Conservation (phyloP, 1,284 basidiomycete species). For the Chalciporus sp. region DNA sequence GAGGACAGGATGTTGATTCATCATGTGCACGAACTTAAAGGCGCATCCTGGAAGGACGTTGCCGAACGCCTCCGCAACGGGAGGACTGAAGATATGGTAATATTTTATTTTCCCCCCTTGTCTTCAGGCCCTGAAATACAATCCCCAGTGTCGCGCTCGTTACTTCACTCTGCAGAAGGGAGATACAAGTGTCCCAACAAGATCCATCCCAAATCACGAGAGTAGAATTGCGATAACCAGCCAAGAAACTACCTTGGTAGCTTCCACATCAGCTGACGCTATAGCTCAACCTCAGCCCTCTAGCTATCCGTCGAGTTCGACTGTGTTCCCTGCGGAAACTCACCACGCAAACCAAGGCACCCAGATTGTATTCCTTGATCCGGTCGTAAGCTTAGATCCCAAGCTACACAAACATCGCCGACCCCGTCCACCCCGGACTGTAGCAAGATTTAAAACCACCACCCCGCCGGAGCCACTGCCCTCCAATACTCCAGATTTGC, state of each 20-base stretch:
- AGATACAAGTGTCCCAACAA: background rate
- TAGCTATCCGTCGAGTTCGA: background rate
- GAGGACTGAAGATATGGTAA: constrained; percentile 56
- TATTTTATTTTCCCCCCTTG: constrained; percentile 3
- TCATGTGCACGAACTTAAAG: constrained; percentile 40
- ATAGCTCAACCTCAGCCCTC: background rate
- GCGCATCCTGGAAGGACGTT: constrained; percentile 48
- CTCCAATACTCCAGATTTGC: background rate
- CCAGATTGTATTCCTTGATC: constrained; percentile 33
- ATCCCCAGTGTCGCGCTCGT: constrained; percentile 51
- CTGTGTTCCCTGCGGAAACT: background rate
- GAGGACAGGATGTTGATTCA: constrained; percentile 53
- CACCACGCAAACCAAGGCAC: background rate
- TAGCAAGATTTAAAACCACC: constrained; percentile 3
- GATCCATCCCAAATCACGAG: constrained; percentile 1
- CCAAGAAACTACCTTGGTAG: background rate
- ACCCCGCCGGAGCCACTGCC: background rate
- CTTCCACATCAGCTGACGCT: background rate
- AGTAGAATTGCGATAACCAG: background rate
- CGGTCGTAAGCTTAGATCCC: constrained; percentile 26
- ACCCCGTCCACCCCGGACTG: background rate
- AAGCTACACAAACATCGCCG: constrained; percentile 3
- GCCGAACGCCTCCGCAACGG: constrained; percentile 48
- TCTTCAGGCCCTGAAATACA: constrained; percentile 3
- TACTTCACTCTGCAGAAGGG: constrained; percentile 33